Evolutionary conservation across 345 rosid species (phyloP), one percentile per base, ranked within the genome.

Genomic region (Aquilaria malaccensis): DNA sequence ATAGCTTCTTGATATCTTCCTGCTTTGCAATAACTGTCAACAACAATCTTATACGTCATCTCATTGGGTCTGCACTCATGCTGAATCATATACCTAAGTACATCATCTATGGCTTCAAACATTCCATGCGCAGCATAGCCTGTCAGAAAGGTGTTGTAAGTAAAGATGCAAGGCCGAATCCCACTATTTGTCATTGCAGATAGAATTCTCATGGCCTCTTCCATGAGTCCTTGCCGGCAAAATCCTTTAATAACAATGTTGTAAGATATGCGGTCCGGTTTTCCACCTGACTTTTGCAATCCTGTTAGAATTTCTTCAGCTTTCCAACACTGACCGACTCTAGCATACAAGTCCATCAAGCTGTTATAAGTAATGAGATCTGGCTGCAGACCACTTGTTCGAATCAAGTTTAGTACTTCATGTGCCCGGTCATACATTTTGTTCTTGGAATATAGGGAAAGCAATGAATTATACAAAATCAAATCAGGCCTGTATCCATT

Each of bases 211-310:
- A 92, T 68, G 46, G 95, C 90, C 60, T 92, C 95, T 65, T 86
- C 81, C 89, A 92, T 85, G 55, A 86, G 80, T 61, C 95, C 90
- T 79, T 70, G 74, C 57, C 96, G 76, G 77, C 98, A 92, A 74
- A 92, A 92, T 11, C 90, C 96, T 79, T 92, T 92, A 58, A 92
- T 88, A 68, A 92, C 93, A 12, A 96, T 92, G 70, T 92, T 92
- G 73, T 83, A 92, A 2, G 98, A 88, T 53, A 92, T 82, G 2
- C 86, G 80, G 71, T 88, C 96, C 0, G 96, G 88, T 68, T 64
- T 78, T 14, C 74, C 63, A 29, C 87, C 81, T 0, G 85, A 73
- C 9, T 41, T 73, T 6, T 72, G 69, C 58, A 92, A 65, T 47
- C 63, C 76, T 69, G 61, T 80, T 11, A 92, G 86, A 52, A 92